Percentiles rank a stretch among this genome's conserved stretches.
Evolutionary conservation across 371 early-diverging fungal genomes (phyloP).

Genomic region (Mortierella sp.): DNA sequence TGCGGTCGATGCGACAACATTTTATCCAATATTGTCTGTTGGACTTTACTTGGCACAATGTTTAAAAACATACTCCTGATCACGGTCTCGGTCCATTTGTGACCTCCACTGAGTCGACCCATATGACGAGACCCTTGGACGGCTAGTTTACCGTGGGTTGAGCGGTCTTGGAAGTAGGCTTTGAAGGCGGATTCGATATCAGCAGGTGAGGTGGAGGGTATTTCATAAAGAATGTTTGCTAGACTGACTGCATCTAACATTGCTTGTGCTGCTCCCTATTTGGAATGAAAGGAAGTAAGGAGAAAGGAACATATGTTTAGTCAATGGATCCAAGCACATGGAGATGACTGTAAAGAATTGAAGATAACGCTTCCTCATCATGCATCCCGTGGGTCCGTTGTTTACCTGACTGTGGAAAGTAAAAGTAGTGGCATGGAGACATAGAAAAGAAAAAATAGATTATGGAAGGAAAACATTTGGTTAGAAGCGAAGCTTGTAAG

Average conservation of each 20-base stretch:
- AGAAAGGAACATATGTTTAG: not conserved
- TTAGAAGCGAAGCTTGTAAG: not conserved
- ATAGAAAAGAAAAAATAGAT: not conserved
- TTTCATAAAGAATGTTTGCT: slow-evolving; percentile 42
- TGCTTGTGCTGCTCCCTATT: slow-evolving; percentile 52
- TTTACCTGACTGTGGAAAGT: slow-evolving; percentile 3
- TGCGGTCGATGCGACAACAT: slow-evolving; percentile 40
- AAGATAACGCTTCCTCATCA: not conserved
- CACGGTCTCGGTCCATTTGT: slow-evolving; percentile 37
- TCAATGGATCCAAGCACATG: not conserved
- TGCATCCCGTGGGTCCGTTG: not conserved
- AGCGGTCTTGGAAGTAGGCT: slow-evolving; percentile 43
- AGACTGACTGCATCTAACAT: slow-evolving; percentile 51
- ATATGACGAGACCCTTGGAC: slow-evolving; percentile 42
- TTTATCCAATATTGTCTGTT: slow-evolving; percentile 36
- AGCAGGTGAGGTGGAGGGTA: slow-evolving; percentile 20
- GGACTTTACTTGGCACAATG: slow-evolving; percentile 33
- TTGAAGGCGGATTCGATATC: slow-evolving; percentile 35
- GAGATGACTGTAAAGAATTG: not conserved
- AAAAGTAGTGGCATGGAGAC: not conserved
- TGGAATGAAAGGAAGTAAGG: not conserved
- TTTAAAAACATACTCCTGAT: slow-evolving; percentile 45
- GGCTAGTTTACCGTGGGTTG: slow-evolving; percentile 33
- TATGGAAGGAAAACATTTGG: not conserved
- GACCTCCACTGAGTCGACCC: slow-evolving; percentile 43